phyloP scores from a whole-genome alignment of 495 filamentous ascomycete genomes.

The Sphaerosporella brunnea region DNA sequence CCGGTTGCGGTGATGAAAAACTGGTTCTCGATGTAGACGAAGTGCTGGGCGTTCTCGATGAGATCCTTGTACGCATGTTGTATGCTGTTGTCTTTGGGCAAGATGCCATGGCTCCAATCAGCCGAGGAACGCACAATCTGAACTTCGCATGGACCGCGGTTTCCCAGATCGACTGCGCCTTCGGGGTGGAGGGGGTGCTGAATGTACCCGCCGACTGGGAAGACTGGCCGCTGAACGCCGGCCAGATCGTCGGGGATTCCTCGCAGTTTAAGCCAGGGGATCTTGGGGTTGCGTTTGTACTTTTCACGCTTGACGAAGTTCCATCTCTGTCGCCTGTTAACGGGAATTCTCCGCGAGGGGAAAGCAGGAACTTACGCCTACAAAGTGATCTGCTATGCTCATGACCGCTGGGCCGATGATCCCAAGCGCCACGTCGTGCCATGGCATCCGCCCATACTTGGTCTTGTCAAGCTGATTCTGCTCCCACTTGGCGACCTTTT shows the following conservation, averaged over 20 bases:
- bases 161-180: conserved; percentile 30
- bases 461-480: conserved; percentile 81
- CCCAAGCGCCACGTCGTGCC: conserved; percentile 91
- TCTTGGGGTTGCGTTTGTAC: conserved; percentile 67
- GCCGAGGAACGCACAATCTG: conserved; percentile 73
- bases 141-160: conserved; percentile 41
- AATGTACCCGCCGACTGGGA: conserved; percentile 71
- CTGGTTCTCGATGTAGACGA: conserved; percentile 94
- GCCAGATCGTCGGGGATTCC: conserved; percentile 77
- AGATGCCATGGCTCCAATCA: conserved; percentile 91
- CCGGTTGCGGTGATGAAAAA: conserved; percentile 81
- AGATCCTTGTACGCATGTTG: conserved; percentile 79
- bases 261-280: conserved; percentile 66
- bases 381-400: conserved; percentile 92
- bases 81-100: conserved; percentile 66
- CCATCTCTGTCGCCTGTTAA: conserved; percentile 42
- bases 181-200: conserved; percentile 59
- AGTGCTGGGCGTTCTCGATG: conserved; percentile 72
- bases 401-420: conserved; percentile 75
- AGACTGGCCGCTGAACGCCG: conserved; percentile 68
- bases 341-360: not conserved
- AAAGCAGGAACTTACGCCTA: conserved; percentile 25
- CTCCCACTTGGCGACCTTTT: conserved; percentile 80
- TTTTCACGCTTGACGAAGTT: conserved; percentile 96
- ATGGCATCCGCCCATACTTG: conserved; percentile 89